Percentiles rank a stretch among this genome's conserved stretches.
Conservation (phyloP, 306 rosid species). For the Vigna nakashimae region DNA sequence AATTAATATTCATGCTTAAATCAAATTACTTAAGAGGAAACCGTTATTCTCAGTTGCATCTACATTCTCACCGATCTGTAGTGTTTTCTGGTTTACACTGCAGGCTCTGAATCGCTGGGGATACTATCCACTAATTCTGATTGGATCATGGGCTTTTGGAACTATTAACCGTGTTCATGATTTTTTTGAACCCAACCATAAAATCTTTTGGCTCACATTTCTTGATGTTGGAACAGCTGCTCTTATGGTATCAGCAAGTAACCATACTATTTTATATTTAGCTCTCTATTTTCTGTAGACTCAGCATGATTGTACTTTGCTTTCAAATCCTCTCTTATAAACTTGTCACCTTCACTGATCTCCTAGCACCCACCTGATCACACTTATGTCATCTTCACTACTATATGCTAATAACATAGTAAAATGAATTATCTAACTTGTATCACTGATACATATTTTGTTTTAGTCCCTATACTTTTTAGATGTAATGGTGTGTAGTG, state of each 20-base stretch:
- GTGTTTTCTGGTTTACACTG: slow-evolving; percentile 35
- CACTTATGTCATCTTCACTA: not conserved
- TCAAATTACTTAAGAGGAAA: slow-evolving; percentile 16
- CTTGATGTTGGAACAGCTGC: slow-evolving; percentile 93
- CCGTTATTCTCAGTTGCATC: slow-evolving; percentile 25
- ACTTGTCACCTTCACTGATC: slow-evolving; percentile 16
- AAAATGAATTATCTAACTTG: slow-evolving; percentile 29
- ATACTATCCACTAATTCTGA: slow-evolving; percentile 93
- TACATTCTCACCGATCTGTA: slow-evolving; percentile 26
- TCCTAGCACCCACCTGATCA: slow-evolving; percentile 1
- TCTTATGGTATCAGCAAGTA: slow-evolving; percentile 77
- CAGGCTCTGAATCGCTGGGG: slow-evolving; percentile 98
- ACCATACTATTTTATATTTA: slow-evolving; percentile 37
- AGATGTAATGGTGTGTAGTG: too few species aligned
- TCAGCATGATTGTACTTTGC: not conserved
- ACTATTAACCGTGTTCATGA: slow-evolving; percentile 93
- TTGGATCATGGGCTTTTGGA: slow-evolving; percentile 96
- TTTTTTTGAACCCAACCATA: slow-evolving; percentile 85
- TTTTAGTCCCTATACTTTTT: not conserved
- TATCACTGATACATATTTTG: slow-evolving; percentile 16
- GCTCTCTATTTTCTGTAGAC: slow-evolving; percentile 26
- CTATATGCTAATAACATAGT: slow-evolving; percentile 18
- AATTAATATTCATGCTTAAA: slow-evolving; percentile 28
- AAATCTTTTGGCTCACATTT: slow-evolving; percentile 92
- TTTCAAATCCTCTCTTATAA: slow-evolving; percentile 7